Base-by-base conservation (phyloP, 495 filamentous ascomycete genomes). In the Pyrenula massariospora region DNA sequence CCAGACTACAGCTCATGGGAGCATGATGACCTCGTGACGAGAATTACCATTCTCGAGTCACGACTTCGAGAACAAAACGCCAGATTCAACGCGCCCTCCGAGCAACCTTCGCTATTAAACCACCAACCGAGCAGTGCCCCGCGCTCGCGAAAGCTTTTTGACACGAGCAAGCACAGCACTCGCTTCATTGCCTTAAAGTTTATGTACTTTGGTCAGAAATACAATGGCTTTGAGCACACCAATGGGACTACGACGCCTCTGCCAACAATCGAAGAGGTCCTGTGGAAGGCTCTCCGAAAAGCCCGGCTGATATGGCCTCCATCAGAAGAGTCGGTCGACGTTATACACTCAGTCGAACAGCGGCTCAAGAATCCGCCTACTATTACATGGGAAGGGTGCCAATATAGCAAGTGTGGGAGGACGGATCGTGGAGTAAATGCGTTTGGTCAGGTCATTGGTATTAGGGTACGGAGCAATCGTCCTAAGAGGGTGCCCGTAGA, bases 361-460 rank as follows among this genome's bases (percentile, higher is more conserved):
- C 21, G 63, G 52, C 50, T 65, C 65, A 20, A 59, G 66, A 15
- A 59, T 52, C 69, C 73, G 11, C 71, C 68, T 56, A 69, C 76
- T 50, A 70, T 85, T 19, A 84, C 87, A 65, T 95, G 88, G 78
- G 81, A 87, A 25, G 83, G 83, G 0, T 88, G 78, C 64, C 85
- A 94, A 52, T 98, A 96, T 68, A 88, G 87, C 0, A 98, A 97
- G 66, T 95, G 92, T 63, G 93, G 93, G 1, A 75, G 93, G 55
- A 98, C 93, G 15, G 93, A 98, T 65, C 78, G 79, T 55, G 93
- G 93, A 22, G 93, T 98, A 24, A 95, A 89, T 72, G 90, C 93
- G 3, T 98, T 97, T 75, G 94, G 93, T 2, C 93, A 98, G 72
- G 93, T 98, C 55, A 82, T 97, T 67, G 84, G 80, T 3, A 69